Percentiles rank a stretch among this genome's conserved stretches.
Conservation (phyloP, 1,139 yeast species). For the Blastobotrys petasosporus region DNA sequence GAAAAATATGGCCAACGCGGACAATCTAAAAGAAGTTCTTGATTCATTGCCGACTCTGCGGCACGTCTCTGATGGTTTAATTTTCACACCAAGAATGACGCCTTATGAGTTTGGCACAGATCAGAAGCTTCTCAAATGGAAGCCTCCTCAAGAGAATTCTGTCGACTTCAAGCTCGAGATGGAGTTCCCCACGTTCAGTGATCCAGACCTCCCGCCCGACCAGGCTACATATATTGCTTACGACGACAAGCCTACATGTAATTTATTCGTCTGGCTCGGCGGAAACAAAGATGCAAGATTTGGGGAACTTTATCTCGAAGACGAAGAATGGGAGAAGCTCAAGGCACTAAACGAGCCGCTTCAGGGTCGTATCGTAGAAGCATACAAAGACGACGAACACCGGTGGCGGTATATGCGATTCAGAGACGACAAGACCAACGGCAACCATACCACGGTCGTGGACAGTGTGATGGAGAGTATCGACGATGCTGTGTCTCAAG, state of each 20-base stretch:
- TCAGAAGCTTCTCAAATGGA: conserved; percentile 75
- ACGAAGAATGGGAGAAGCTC: conserved; percentile 76
- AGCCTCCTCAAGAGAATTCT: conserved; percentile 92
- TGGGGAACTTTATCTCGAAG: conserved; percentile 54
- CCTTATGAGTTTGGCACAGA: conserved; percentile 91
- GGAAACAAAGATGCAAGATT: conserved; percentile 59
- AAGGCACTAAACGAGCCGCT: conserved; percentile 71
- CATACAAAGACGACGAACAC: conserved; percentile 54
- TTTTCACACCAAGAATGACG: conserved; percentile 84
- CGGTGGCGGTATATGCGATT: conserved; percentile 83
- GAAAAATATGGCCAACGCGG: conserved; percentile 82
- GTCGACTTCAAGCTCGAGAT: conserved; percentile 76
- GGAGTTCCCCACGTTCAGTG: conserved; percentile 60
- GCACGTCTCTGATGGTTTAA: conserved; percentile 90
- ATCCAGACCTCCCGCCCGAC: conserved; percentile 61
- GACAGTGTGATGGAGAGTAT: conserved; percentile 78
- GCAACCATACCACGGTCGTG: conserved; percentile 77
- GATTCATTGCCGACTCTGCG: conserved; percentile 60
- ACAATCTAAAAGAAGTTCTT: conserved; percentile 72
- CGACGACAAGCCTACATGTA: conserved; percentile 66
- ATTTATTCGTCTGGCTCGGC: conserved; percentile 78
- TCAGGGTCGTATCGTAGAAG: conserved; percentile 87
- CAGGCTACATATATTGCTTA: conserved; percentile 66
- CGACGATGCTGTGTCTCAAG: conserved; percentile 75
- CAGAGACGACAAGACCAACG: conserved; percentile 86